Evolutionary conservation across 83 land plant genomes (phyloP), one percentile per base, ranked within the genome.

Genomic region (Larix sibirica): DNA sequence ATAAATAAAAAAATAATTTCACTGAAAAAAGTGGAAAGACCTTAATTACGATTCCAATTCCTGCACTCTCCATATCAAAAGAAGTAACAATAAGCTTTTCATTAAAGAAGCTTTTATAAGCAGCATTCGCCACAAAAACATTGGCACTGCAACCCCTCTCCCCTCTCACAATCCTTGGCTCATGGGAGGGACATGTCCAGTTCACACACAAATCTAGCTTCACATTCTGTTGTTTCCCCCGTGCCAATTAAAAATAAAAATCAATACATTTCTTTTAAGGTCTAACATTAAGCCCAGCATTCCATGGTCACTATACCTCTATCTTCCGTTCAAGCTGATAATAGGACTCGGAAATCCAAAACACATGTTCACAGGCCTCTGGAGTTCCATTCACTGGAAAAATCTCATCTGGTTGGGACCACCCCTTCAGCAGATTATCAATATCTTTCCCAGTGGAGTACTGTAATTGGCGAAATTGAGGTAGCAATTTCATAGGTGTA

Each of bases 41-140:
- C 54, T 47, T 9, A 47, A 47, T 47, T 47, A 47, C 54, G 12
- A 9, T 47, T 47, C 12, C 91, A 31, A 91, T 85, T 4, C 85
- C 91, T 10, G 89, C 88, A 54, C 74, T 87, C 82, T 91, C 91
- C 89, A 89, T 87, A 81, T 91, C 91, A 16, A 87, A 36, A 3
- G 86, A 79, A 23, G 91, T 85, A 12, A 71, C 88, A 64, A 85
- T 85, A 77, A 91, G 89, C 21, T 87, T 84, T 26, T 76, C 17
- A 3, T 80, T 14, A 44, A 89, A 20, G 80, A 89, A 91, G 33
- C 36, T 56, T 73, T 88, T 74, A 56, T 91, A 91, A 1, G 93
- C 89, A 0, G 83, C 81, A 40, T 91, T 91, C 79, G 85, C 89
- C 2, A 91, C 65, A 21, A 81, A 91, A 6, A 85, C 66, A 9